Evolutionary conservation across 345 rosid genomes (phyloP), one percentile per base, ranked within the genome.

Genomic region (Arabis hirsuta): DNA sequence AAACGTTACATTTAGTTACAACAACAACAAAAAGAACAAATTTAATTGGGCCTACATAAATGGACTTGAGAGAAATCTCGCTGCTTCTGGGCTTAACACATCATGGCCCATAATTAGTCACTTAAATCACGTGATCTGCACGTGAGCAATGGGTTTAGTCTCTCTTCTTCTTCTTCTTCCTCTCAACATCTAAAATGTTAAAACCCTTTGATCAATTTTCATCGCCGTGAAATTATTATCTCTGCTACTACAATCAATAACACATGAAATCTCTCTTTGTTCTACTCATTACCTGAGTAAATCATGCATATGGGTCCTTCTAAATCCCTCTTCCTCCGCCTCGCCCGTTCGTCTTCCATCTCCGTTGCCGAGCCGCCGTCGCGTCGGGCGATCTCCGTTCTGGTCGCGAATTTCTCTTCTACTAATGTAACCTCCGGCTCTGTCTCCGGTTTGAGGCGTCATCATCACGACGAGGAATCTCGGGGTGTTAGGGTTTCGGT

Each of bases 401-500:
- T 73, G 54, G 13, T 79, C 53, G 67, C 82, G 34, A 80, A 55
- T 57, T 82, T 85, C 73, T 84, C 82, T 6, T 54, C 86, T n/a
- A 65, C 51, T 12, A 62, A 44, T 16, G 5, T 20, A 5, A 11
- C 10, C 14, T 20, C 46, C 10, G 2, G 22, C 10, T 66, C 45
- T 5, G 2, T 11, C 9, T 72, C 43, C 16, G 7, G 24, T 20
- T 34, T 79, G 3, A 55, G 80, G 48, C 80, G 78, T 29, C 41
- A 41, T 5, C 81, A 77, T 3, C 62, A 77, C 2, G 87, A 85
- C 2, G 89, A 87, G 52, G 87, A 74, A 45, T 80, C 87, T 1
- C 76, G 84, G 34, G 71, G 57, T 24, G 86, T 94, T 38, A 78
- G 82, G 83, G 91, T 94, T 29, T 80, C 82, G 4, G 99, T 95